Conservation (phyloP, 106 monocot genomes). For the Allium sativum region DNA sequence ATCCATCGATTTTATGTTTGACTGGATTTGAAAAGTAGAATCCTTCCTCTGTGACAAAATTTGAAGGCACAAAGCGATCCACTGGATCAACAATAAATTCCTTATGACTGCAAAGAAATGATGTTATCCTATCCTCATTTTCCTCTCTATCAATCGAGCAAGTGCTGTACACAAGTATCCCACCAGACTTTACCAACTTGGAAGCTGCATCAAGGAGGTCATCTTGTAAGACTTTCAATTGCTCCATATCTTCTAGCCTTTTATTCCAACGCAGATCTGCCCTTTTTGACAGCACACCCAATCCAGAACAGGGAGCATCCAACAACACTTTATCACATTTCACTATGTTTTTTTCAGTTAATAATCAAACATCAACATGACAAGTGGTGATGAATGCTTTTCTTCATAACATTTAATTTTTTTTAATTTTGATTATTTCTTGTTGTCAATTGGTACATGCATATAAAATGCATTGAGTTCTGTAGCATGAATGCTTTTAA, state of each 20-base stretch:
- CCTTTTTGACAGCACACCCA: slow-evolving; percentile 96
- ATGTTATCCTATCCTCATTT: slow-evolving; percentile 68
- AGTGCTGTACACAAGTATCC: slow-evolving; percentile 87
- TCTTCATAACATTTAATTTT: too few relatives aligned
- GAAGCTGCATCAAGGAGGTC: slow-evolving; percentile 91
- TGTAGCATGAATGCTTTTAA: too few relatives aligned
- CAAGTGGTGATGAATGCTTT: too few relatives aligned
- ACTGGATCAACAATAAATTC: slow-evolving; percentile 71
- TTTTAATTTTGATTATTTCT: too few relatives aligned
- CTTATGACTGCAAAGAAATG: slow-evolving; percentile 70
- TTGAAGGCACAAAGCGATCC: slow-evolving; percentile 46
- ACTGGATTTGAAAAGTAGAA: slow-evolving; percentile 74
- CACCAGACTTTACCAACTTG: slow-evolving; percentile 83
- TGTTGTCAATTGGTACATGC: too few relatives aligned
- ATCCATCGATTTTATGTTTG: slow-evolving; percentile 79
- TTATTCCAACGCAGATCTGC: slow-evolving; percentile 98
- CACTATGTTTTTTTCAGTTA: slow-evolving; percentile 20
- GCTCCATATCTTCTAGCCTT: slow-evolving; percentile 72
- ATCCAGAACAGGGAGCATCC: slow-evolving; percentile 91
- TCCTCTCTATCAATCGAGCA: slow-evolving; percentile 95
- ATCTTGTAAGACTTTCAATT: slow-evolving; percentile 77
- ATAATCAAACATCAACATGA: too few relatives aligned
- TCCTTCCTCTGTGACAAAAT: slow-evolving; percentile 52
- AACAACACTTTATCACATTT: slow-evolving; percentile 81
- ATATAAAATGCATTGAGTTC: too few relatives aligned